Conservation (phyloP, 805 yeast genomes). For the Hanseniaspora valbyensis region DNA sequence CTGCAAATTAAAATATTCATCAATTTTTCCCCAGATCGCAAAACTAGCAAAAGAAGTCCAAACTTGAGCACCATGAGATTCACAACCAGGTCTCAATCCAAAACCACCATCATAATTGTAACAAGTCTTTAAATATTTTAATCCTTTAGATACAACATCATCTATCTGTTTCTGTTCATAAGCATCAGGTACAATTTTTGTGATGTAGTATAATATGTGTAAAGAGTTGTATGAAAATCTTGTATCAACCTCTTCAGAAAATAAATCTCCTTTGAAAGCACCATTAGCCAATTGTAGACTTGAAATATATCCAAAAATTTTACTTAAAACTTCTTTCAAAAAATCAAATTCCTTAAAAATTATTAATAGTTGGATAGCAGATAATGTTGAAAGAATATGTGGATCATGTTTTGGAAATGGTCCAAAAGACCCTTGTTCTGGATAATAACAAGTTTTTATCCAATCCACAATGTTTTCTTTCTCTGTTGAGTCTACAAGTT, state of each 20-base stretch:
- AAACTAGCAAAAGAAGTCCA: conserved; percentile 78
- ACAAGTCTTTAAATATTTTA: conserved; percentile 53
- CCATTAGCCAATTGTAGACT: conserved; percentile 41
- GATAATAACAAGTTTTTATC: conserved; percentile 55
- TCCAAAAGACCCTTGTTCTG: conserved; percentile 66
- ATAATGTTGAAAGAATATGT: conserved; percentile 71
- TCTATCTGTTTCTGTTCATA: conserved; percentile 22
- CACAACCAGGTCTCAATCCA: conserved; percentile 90
- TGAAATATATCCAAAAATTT: conserved; percentile 32
- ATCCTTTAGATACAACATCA: conserved; percentile 51
- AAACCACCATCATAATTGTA: conserved; percentile 92
- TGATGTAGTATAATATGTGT: conserved; percentile 44
- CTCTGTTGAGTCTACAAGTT: conserved; percentile 20
- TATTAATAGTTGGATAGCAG: conserved; percentile 71
- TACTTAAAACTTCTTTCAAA: conserved; percentile 28
- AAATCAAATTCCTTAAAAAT: conserved; percentile 50
- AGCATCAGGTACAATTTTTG: background rate
- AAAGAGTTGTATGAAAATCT: conserved; percentile 78
- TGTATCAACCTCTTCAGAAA: conserved; percentile 79
- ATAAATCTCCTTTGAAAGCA: conserved; percentile 77
- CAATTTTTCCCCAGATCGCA: conserved; percentile 52
- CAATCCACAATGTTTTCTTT: conserved; percentile 53
- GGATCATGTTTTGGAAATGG: conserved; percentile 85
- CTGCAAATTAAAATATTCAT: conserved; percentile 31
- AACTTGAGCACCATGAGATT: conserved; percentile 86